These are phyloP conservation scores for Talaromyces sp. DNA, from an alignment of 2,329 filamentous ascomycete genomes.

Conservation along the genomic window DNA sequence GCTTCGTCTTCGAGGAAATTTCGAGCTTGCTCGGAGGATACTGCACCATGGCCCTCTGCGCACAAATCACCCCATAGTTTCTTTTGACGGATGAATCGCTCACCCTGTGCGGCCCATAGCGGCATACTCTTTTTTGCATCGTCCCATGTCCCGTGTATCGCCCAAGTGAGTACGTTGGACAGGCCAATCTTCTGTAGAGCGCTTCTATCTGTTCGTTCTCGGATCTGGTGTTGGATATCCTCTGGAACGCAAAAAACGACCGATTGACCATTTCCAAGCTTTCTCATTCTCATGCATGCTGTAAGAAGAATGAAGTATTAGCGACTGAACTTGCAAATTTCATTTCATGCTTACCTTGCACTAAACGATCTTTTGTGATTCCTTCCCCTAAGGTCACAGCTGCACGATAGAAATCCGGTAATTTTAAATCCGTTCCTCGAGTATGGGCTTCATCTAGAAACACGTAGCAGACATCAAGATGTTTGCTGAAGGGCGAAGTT, in stretches of 20 bases:
- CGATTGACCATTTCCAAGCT: conserved; percentile 62
- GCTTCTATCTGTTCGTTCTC: conserved; percentile 9
- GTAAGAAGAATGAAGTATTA: not conserved
- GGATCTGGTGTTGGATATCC: conserved; percentile 56
- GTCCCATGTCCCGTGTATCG: conserved; percentile 52
- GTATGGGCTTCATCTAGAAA: conserved; percentile 70
- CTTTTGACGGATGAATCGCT: conserved; percentile 42
- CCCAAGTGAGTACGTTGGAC: conserved; percentile 55
- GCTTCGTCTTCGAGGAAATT: conserved; percentile 8
- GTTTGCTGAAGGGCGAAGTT: conserved; percentile 53
- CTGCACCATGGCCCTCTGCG: not conserved
- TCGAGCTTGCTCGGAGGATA: conserved; percentile 2
- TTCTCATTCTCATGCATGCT: conserved; percentile 69
- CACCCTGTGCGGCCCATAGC: conserved; percentile 59
- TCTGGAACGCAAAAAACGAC: conserved; percentile 56
- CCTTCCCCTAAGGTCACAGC: conserved; percentile 62
- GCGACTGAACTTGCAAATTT: not conserved
- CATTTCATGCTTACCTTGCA: conserved; percentile 53
- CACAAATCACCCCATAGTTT: not conserved
- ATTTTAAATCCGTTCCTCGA: conserved; percentile 61
- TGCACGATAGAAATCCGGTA: conserved; percentile 56
- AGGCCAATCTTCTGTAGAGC: conserved; percentile 37
- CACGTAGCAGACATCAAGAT: conserved; percentile 57
- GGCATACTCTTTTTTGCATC: conserved; percentile 49
- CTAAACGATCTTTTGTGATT: conserved; percentile 63